phyloP scores from a whole-genome alignment of 2,329 filamentous ascomycete genomes.

The Pseudogymnoascus sp. region DNA sequence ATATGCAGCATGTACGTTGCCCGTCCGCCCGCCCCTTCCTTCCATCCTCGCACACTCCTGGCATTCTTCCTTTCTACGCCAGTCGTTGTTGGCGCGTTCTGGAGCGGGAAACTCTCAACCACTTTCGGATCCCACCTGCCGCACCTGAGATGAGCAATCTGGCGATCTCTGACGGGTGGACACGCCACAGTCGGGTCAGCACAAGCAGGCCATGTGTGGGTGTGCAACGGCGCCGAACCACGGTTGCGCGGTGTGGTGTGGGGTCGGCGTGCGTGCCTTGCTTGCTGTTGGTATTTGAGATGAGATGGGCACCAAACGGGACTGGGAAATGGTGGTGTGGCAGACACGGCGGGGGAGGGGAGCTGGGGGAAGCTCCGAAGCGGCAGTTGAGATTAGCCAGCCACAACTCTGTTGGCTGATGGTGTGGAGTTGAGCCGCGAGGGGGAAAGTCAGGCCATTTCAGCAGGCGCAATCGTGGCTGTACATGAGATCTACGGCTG shows the following conservation, averaged over 20 bases:
- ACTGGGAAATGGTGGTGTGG: background rate
- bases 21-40: background rate
- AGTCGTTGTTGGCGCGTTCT: background rate
- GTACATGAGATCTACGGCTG: background rate
- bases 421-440: background rate
- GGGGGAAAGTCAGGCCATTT: background rate
- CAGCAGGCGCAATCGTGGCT: background rate
- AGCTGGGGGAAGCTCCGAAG: background rate
- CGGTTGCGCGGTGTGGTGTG: background rate
- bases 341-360: background rate
- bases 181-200: background rate
- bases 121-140: background rate
- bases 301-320: constrained; percentile 3
- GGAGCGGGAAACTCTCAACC: background rate
- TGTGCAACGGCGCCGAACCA: background rate
- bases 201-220: background rate
- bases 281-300: background rate
- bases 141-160: background rate
- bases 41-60: background rate
- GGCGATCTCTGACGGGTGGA: background rate
- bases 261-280: background rate
- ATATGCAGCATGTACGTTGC: background rate
- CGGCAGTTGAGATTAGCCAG: constrained; percentile 5
- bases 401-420: background rate
- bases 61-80: background rate